Evolutionary conservation across 352 stramenopile species (phyloP), one percentile per base, ranked within the genome.

Genomic region (Paralagenidium karlingii): DNA sequence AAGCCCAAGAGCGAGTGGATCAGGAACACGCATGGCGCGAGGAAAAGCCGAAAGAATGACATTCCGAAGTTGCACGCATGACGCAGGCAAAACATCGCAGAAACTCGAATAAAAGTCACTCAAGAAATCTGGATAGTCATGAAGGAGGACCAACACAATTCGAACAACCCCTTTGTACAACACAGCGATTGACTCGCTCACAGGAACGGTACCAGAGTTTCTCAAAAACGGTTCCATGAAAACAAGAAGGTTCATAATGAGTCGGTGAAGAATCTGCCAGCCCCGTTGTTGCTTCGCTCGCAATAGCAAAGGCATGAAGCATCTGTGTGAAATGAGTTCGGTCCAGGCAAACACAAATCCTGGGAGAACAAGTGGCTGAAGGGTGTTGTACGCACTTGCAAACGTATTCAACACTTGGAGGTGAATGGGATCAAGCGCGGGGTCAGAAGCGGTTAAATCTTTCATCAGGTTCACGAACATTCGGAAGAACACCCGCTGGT

Each of bases 341-440:
- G 97, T 93, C 96, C 96, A 99, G 24, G 92, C 90, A 70, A 99
- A 99, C 25, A 96, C 86, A 60, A 99, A 99, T 10, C 82, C 87
- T 25, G 96, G 95, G 12, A 98, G 66, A 28, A 89, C 84, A 30
- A 95, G 57, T 12, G 96, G 96, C 68, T 98, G 96, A 15, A 98
- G 64, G 37, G 94, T 93, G 55, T 99, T 96, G 60, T 97, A 97
- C 30, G 89, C 88, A 36, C 89, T 96, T 8, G 89, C 91, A 68
- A 99, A 98, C 11, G 96, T 95, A 55, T 94, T 94, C 16, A 99
- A 77, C 37, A 99, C 86, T 48, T 90, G 81, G 13, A 95, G 57
- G 33, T 96, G 94, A 48, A 97, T 97, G 20, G 81, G 66, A 40
- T 99, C 94, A 12, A 98, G 61, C 16, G 79, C 68, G 0, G 85